Evolutionary conservation across 441 rosid species (phyloP).

Genomic region (Pelargonium fulgidum): DNA sequence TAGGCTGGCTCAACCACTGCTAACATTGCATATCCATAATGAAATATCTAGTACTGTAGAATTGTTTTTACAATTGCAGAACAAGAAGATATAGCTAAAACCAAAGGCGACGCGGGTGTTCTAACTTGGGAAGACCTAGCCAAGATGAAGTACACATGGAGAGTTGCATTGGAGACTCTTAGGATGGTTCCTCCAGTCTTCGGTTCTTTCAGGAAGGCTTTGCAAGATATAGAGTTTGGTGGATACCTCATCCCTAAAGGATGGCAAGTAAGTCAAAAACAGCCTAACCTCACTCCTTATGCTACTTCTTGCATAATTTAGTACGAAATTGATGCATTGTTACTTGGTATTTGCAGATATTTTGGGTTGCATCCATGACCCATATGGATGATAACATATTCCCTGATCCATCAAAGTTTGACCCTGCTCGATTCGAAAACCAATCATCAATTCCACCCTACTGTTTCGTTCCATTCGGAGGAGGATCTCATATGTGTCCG

Average conservation of each 20-base stretch:
- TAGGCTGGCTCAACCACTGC: too few species aligned
- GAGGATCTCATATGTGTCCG: conserved; percentile 48
- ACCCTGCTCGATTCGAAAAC: conserved; percentile 45
- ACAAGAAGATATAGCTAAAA: conserved; percentile 38
- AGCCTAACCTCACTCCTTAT: not conserved
- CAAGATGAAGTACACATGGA: conserved; percentile 58
- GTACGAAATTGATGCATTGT: not conserved
- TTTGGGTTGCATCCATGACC: conserved; percentile 40
- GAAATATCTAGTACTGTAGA: too few species aligned
- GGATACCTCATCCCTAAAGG: conserved; percentile 46
- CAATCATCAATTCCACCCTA: conserved; percentile 36
- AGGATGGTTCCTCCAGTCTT: conserved; percentile 36
- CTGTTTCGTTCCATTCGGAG: conserved; percentile 44
- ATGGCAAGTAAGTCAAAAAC: conserved; percentile 39
- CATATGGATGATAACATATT: conserved; percentile 42
- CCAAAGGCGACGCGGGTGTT: conserved; percentile 19
- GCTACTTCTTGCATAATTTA: too few species aligned
- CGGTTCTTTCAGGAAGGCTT: conserved; percentile 39
- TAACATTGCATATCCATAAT: too few species aligned
- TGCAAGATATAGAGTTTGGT: conserved; percentile 31
- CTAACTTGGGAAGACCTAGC: conserved; percentile 46
- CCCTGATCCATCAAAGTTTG: conserved; percentile 37
- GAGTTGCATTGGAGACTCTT: conserved; percentile 47
- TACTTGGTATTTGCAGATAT: conserved; percentile 22
- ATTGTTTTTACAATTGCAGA: conserved; percentile 25